Base-by-base conservation (phyloP, 2,329 filamentous ascomycete species). In the Stemphylium beticola region DNA sequence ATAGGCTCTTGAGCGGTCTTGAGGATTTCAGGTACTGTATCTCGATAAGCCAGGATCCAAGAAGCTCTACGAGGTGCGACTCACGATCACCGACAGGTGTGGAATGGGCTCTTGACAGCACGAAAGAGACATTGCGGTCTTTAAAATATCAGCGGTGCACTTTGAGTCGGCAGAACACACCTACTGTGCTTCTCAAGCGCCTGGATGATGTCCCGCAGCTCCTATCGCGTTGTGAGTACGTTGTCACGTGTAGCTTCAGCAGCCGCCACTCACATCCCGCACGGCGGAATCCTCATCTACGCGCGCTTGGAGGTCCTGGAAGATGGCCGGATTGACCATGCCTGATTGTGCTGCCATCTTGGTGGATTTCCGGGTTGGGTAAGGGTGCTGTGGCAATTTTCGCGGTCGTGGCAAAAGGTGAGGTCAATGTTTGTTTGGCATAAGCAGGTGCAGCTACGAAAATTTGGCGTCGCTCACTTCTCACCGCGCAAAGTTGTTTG, bases 101-200 rank as follows among this genome's bases (percentile, higher is more conserved):
- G 2, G 93, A 95, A 77, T 99, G 95, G 44, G 95, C 91, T 71
- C 91, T 84, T 33, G 93, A 95, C 45, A 98, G 85, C 49, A 93
- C 84, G 39, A 93, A 92, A 69, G 93, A 91, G 18, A 89, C 88
- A 58, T 87, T 87, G 66, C 91, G 86, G 61, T 91, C 90, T 84
- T 29, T 1, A 1, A 7, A 20, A 14, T 3, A n/a, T 73, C 43
- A 71, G 57, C 9, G 1, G 3, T 32, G 26, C 11, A 29, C 32
- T 9, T 11, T 12, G 0, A 7, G 10, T 33, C 2, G 7, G 3
- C 4, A 18, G 4, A 5, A 1, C 15, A 2, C 15, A 45, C 65
- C 34, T 69, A 85, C 85, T 83, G 74, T 92, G 87, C 71, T 92
- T 89, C 70, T 96, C 91, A 33, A 98, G 85, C 37, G 83, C 85